Evolutionary conservation across 208 protist genomes (phyloP), one percentile per base, ranked within the genome.

Genomic region (Trypanosoma mega): DNA sequence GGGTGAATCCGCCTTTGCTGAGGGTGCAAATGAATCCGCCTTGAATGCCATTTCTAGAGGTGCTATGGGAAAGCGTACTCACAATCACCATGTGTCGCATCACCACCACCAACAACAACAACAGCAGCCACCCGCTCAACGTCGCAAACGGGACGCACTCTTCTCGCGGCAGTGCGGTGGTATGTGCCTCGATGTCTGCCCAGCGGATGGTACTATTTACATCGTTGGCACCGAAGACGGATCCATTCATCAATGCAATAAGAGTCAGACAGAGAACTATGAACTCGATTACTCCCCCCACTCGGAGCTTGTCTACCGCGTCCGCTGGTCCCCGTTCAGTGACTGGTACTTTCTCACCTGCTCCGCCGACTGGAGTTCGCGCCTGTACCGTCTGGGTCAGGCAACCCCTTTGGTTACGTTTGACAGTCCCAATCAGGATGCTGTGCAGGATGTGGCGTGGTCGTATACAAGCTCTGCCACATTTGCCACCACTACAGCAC

Each of bases 291-390:
- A 98, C 76, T 66, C 68, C 24, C 74, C 88, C 2, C 97, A 99
- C 65, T 69, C 80, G 12, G 96, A 96, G 62, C 90, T 97, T 16
- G 93, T 99, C 21, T 98, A 98, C 79, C 73, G 87, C 20, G 63
- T 98, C 23, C 68, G 82, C 36, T 98, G 91, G 90, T 97, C 89
- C 26, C 97, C 97, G 9, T 98, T 93, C 64, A 81, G 82, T 67
- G 57, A 82, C 0, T 33, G 80, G 18, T 93, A 88, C 51, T 98
- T 99, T 67, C 70, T 98, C 29, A 98, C 92, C 16, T 96, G 87
- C 74, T 97, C 90, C 0, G 94, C 96, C n/a, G 97, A 99, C 70
- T 99, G 97, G 96, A 96, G 94, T 50, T 78, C 97, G 30, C 82
- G 87, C 27, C 74, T 98, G 18, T 99, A 97, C 82, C 59, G 84